phyloP scores from a whole-genome alignment of 2,329 filamentous ascomycete species.

The Ascochyta pisi region DNA sequence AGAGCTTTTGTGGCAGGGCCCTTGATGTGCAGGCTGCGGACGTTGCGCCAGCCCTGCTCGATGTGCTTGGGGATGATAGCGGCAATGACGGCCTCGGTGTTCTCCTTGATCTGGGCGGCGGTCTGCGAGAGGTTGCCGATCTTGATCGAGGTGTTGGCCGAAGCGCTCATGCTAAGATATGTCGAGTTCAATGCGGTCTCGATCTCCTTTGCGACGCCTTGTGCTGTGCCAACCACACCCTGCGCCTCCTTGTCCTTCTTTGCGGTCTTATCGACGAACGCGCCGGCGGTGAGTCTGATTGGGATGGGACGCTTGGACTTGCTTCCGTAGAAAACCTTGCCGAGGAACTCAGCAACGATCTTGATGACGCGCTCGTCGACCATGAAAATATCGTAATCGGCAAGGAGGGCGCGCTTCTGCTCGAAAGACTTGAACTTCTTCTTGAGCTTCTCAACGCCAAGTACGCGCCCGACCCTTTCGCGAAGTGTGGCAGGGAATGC shows the following conservation, averaged over 20 bases:
- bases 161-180: conserved; percentile 78
- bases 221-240: conserved; percentile 61
- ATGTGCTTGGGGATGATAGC: conserved; percentile 78
- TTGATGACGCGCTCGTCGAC: conserved; percentile 85
- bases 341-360: conserved; percentile 76
- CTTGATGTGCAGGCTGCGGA: conserved; percentile 88
- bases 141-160: conserved; percentile 79
- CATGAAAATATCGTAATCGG: conserved; percentile 91
- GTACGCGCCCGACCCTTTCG: conserved; percentile 64
- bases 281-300: conserved; percentile 69
- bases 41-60: conserved; percentile 84
- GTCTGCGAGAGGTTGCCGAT: conserved; percentile 79
- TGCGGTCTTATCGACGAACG: conserved; percentile 65
- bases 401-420: conserved; percentile 74
- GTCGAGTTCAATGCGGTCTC: conserved; percentile 78
- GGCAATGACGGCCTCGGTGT: conserved; percentile 72
- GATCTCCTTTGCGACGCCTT: conserved; percentile 79
- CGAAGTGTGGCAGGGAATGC: conserved; percentile 60
- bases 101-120: conserved; percentile 78
- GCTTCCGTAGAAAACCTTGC: conserved; percentile 90
- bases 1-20: conserved; percentile 85
- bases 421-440: conserved; percentile 91
- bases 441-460: conserved; percentile 85
- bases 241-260: conserved; percentile 42
- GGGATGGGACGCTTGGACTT: conserved; percentile 87